phyloP scores from a whole-genome alignment of 1,139 yeast species.

The Geotrichum carabidarum region DNA sequence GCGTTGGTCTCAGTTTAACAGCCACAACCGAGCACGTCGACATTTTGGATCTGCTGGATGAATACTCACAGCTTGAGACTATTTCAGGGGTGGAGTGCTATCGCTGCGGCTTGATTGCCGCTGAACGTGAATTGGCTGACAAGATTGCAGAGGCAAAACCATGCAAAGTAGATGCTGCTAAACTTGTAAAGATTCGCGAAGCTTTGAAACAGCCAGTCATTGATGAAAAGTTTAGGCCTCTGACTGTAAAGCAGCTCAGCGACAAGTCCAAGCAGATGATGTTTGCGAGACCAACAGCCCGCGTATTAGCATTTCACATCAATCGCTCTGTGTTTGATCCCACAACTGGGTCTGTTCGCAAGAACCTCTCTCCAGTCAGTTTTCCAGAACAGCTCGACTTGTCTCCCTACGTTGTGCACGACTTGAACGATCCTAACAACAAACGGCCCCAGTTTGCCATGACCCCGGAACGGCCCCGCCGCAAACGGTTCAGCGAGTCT shows the following conservation, averaged over 20 bases:
- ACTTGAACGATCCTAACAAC: slow-evolving; percentile 53
- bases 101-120: slow-evolving; percentile 70
- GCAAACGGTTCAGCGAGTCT: slow-evolving; percentile 47
- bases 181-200: slow-evolving; percentile 52
- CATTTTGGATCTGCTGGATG: slow-evolving; percentile 55
- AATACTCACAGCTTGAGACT: slow-evolving; percentile 76
- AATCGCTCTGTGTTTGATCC: slow-evolving; percentile 92
- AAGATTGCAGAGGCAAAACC: background rate
- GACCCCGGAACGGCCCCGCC: slow-evolving; percentile 27
- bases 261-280: slow-evolving; percentile 78
- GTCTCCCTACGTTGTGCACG: slow-evolving; percentile 63
- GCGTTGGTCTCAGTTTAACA: slow-evolving; percentile 64
- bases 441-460: slow-evolving; percentile 75
- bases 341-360: slow-evolving; percentile 72
- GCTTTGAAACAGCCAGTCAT: slow-evolving; percentile 64
- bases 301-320: slow-evolving; percentile 75
- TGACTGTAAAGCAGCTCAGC: slow-evolving; percentile 67
- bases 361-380: slow-evolving; percentile 77
- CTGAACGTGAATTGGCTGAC: slow-evolving; percentile 35
- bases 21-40: slow-evolving; percentile 36
- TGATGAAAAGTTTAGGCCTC: slow-evolving; percentile 75
- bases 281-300: slow-evolving; percentile 72
- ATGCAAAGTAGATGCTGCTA: slow-evolving; percentile 20
- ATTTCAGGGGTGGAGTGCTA: slow-evolving; percentile 92
- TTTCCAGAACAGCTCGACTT: slow-evolving; percentile 67